Conservation (phyloP, 176 grass and related monocot genomes). For the Saccharum spontaneum region DNA sequence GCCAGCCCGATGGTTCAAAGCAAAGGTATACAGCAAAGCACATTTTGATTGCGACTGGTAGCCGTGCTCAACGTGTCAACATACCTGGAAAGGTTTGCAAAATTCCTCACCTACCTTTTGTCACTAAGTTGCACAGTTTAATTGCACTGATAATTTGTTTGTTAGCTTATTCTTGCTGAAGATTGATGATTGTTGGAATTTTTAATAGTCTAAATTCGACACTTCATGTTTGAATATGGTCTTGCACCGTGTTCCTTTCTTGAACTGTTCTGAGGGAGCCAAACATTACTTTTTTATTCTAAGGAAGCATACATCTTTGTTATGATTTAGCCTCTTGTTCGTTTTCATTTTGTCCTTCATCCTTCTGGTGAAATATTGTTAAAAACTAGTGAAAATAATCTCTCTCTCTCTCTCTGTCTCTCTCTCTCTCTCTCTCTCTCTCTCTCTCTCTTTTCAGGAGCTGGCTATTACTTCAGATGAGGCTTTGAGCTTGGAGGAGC, state of each 20-base stretch:
- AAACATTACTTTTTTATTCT: not conserved
- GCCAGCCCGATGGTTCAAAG: constrained; percentile 61
- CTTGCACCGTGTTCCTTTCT: not conserved
- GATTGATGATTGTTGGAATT: not conserved
- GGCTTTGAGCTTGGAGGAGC: constrained; percentile 92
- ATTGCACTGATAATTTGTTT: not conserved
- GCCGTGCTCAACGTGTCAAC: constrained; percentile 62
- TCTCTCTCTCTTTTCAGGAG: constrained; percentile 63
- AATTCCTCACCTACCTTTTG: not conserved
- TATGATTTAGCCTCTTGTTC: not conserved
- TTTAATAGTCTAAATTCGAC: not conserved
- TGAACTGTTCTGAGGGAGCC: not conserved
- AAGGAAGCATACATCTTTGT: constrained; percentile 2
- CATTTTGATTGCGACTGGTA: constrained; percentile 86
- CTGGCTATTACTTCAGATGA: constrained; percentile 96
- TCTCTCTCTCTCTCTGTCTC: too few species aligned
- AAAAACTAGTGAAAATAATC: not conserved
- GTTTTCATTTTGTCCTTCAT: not conserved
- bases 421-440: too few species aligned
- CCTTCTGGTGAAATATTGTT: not conserved
- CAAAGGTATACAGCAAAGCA: constrained; percentile 66
- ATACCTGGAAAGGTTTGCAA: constrained; percentile 89
- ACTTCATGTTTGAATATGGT: not conserved
- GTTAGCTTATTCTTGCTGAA: not conserved
- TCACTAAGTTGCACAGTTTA: not conserved